Conservation (phyloP, 1,139 yeast genomes). For the Debaryomycetaceae sp. region DNA sequence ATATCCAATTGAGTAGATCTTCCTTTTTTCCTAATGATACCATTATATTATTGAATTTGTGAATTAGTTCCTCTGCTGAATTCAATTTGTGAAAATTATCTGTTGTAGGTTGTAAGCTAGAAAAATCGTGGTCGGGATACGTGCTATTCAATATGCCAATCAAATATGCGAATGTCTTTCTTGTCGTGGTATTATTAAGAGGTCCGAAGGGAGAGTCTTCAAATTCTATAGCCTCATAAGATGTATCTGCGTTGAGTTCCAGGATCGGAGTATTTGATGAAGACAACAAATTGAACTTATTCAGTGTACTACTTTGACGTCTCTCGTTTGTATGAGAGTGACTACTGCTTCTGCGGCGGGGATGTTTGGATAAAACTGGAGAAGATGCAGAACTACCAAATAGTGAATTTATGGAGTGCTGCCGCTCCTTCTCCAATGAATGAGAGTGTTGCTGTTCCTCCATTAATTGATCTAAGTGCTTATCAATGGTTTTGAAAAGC, state of each 20-base stretch:
- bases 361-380: constrained; percentile 7
- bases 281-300: constrained; percentile 3
- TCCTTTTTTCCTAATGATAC: constrained; percentile 69
- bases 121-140: constrained; percentile 94
- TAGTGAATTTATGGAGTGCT: constrained; percentile 33
- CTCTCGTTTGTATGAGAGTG: constrained; percentile 22
- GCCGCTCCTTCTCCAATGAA: constrained; percentile 39
- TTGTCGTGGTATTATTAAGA: constrained; percentile 72
- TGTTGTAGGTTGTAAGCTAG: constrained; percentile 81
- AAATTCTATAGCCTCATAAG: constrained; percentile 19
- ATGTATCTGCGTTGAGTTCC: constrained; percentile 12
- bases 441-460: constrained; percentile 52
- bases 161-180: constrained; percentile 86
- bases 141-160: constrained; percentile 88
- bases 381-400: constrained; percentile 39
- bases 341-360: constrained; percentile 17
- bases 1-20: constrained; percentile 59
- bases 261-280: constrained; percentile 3
- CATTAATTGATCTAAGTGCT: constrained; percentile 65
- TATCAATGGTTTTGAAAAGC: constrained; percentile 81
- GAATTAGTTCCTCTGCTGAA: constrained; percentile 55
- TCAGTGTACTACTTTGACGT: constrained; percentile 19
- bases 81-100: constrained; percentile 51
- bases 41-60: constrained; percentile 75
- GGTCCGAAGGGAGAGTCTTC: constrained; percentile 92